These are phyloP conservation scores for Gentiana dahurica DNA, from an alignment of 257 asterid genomes.

Conservation along the genomic window DNA sequence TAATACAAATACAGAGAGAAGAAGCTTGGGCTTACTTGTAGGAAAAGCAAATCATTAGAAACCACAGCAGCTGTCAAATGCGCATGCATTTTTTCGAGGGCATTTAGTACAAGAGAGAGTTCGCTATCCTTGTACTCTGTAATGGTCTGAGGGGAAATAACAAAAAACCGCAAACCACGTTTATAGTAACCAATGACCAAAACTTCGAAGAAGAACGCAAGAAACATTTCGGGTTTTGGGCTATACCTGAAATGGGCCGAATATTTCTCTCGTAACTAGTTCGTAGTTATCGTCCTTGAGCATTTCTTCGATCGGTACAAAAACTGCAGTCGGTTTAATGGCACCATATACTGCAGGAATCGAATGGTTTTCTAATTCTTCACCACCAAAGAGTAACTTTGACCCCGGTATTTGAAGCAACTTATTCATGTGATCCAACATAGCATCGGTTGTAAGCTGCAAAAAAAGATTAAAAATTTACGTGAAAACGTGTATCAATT, in stretches of 20 bases:
- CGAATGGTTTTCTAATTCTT: conserved; percentile 60
- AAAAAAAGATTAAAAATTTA: not conserved
- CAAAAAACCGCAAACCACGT: not conserved
- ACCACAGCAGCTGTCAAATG: conserved; percentile 95
- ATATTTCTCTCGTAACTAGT: conserved; percentile 74
- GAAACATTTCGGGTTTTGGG: too few relatives aligned
- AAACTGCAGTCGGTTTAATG: conserved; percentile 92
- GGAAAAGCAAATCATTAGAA: conserved; percentile 72
- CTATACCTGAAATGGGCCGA: conserved; percentile 92
- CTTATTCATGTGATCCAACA: conserved; percentile 63
- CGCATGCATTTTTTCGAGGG: conserved; percentile 87
- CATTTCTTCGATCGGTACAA: conserved; percentile 78
- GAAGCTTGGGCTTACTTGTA: conserved; percentile 41
- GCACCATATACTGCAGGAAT: conserved; percentile 89
- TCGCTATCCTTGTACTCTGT: conserved; percentile 67
- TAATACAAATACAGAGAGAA: too few relatives aligned
- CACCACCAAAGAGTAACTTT: conserved; percentile 80
- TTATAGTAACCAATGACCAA: too few relatives aligned
- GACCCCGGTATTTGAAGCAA: conserved; percentile 82
- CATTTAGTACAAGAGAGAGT: conserved; percentile 50
- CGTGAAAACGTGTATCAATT: too few relatives aligned
- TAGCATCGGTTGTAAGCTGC: conserved; percentile 75
- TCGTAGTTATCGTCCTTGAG: conserved; percentile 53
- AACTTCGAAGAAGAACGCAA: not conserved
- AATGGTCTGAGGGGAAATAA: conserved; percentile 35